Percentiles rank a stretch among this genome's conserved stretches.
These are phyloP conservation scores for Magnaporthiopsis rhizophila DNA, from an alignment of 2,329 filamentous ascomycete species.

Conservation along the genomic window DNA sequence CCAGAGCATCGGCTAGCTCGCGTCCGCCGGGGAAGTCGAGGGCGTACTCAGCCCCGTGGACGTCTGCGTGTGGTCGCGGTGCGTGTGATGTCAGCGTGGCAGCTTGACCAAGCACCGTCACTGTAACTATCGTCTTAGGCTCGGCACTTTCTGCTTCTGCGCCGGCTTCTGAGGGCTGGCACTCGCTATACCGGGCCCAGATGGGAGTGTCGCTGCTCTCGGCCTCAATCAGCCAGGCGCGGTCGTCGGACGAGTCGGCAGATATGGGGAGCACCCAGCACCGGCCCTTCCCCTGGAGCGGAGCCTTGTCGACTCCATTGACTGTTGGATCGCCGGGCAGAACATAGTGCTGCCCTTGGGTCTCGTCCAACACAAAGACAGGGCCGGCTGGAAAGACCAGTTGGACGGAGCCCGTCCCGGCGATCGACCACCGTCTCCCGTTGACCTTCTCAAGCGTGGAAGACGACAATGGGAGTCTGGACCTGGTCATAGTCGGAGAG, in stretches of 20 bases:
- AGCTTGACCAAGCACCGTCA: neutral
- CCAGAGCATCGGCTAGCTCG: constrained; percentile 10
- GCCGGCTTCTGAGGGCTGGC: neutral
- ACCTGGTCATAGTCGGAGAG: neutral
- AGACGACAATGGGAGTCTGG: neutral
- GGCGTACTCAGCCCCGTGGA: constrained; percentile 8
- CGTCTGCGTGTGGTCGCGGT: constrained; percentile 10
- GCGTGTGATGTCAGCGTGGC: constrained; percentile 4
- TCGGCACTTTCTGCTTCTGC: neutral
- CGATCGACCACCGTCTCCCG: neutral
- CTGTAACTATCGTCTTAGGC: neutral
- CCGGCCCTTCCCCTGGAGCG: constrained; percentile 1
- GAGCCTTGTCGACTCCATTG: neutral
- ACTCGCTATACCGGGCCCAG: neutral
- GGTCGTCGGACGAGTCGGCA: neutral
- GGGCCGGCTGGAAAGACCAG: neutral
- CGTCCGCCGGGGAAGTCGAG: constrained; percentile 8
- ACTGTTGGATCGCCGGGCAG: neutral
- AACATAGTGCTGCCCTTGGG: neutral
- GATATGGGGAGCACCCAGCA: constrained; percentile 7
- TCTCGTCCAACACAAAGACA: constrained; percentile 6
- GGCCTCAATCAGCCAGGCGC: constrained; percentile 5
- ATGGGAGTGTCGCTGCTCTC: neutral
- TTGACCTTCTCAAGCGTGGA: neutral
- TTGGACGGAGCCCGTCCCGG: neutral